Percentiles rank a stretch among this genome's conserved stretches.
Evolutionary conservation across 768 basidiomycete species (phyloP).

Genomic region (Leccinum fibrillosum): DNA sequence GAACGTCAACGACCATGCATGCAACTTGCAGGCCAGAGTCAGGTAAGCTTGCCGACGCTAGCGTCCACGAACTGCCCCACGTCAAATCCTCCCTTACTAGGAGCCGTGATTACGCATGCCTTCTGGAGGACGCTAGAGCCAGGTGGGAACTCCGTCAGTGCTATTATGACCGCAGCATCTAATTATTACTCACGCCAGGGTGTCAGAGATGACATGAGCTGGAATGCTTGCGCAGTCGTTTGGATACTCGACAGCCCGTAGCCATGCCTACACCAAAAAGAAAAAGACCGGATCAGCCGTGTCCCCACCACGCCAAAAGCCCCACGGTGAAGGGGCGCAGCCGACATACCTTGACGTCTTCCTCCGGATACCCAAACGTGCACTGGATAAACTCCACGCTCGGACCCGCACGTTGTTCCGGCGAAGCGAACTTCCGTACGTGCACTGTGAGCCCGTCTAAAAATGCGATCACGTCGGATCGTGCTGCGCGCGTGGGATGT

Average conservation of each 20-base stretch:
- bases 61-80: slow-evolving; percentile 55
- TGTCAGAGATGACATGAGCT: slow-evolving; percentile 61
- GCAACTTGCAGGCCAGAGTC: slow-evolving; percentile 8
- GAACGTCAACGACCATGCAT: background rate
- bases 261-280: slow-evolving; percentile 61
- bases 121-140: slow-evolving; percentile 62
- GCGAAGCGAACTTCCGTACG: slow-evolving; percentile 63
- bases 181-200: slow-evolving; percentile 53
- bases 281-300: background rate
- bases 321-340: background rate
- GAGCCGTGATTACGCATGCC: slow-evolving; percentile 63
- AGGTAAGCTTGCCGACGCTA: slow-evolving; percentile 50
- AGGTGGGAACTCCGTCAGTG: slow-evolving; percentile 3
- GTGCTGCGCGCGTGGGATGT: slow-evolving; percentile 61
- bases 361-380: slow-evolving; percentile 77
- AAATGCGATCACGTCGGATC: slow-evolving; percentile 53
- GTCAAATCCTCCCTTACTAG: slow-evolving; percentile 50
- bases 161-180: background rate
- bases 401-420: slow-evolving; percentile 50
- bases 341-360: slow-evolving; percentile 66
- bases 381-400: slow-evolving; percentile 74
- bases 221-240: slow-evolving; percentile 62
- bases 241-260: slow-evolving; percentile 76
- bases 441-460: slow-evolving; percentile 59
- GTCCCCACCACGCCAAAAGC: background rate